Percentiles rank a stretch among this genome's conserved stretches.
Evolutionary conservation across 2,329 filamentous ascomycete genomes (phyloP).

Genomic region (Tolypocladium album): DNA sequence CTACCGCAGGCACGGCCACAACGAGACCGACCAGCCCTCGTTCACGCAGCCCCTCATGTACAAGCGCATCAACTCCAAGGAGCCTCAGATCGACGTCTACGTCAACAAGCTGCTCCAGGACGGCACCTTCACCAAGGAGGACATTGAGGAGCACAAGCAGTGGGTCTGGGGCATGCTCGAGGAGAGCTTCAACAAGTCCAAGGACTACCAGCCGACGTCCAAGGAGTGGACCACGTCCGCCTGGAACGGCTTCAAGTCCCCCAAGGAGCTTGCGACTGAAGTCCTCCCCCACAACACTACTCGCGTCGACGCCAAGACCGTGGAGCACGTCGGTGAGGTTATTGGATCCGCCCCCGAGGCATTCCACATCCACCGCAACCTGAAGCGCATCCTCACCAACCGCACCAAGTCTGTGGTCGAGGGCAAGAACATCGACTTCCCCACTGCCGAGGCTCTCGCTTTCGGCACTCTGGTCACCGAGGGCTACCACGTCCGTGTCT

Average conservation of each 20-base stretch:
- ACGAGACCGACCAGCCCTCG: constrained; percentile 97
- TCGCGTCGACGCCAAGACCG: constrained; percentile 58
- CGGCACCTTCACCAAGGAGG: constrained; percentile 92
- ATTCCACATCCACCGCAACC: constrained; percentile 85
- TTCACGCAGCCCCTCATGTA: constrained; percentile 99
- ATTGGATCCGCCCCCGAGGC: constrained; percentile 72
- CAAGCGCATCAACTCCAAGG: constrained; percentile 84
- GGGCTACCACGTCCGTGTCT: constrained; percentile 94
- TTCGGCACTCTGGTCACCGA: constrained; percentile 87
- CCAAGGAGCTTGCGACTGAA: constrained; percentile 92
- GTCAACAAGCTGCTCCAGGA: constrained; percentile 83
- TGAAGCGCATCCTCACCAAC: constrained; percentile 88
- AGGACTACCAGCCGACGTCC: constrained; percentile 90
- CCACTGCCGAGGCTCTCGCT: constrained; percentile 89
- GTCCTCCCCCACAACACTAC: constrained; percentile 87
- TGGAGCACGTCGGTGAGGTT: constrained; percentile 73
- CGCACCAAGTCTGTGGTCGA: constrained; percentile 87
- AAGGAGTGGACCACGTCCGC: constrained; percentile 98
- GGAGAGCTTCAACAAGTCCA: constrained; percentile 93
- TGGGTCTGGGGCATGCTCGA: constrained; percentile 99
- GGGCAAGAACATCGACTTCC: constrained; percentile 94
- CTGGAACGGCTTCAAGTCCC: constrained; percentile 99
- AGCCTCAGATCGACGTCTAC: constrained; percentile 81
- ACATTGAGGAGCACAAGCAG: constrained; percentile 97
- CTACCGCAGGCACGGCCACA: constrained; percentile 98